Conservation (phyloP, 208 protist species). For the Wallacemonas sp. region DNA sequence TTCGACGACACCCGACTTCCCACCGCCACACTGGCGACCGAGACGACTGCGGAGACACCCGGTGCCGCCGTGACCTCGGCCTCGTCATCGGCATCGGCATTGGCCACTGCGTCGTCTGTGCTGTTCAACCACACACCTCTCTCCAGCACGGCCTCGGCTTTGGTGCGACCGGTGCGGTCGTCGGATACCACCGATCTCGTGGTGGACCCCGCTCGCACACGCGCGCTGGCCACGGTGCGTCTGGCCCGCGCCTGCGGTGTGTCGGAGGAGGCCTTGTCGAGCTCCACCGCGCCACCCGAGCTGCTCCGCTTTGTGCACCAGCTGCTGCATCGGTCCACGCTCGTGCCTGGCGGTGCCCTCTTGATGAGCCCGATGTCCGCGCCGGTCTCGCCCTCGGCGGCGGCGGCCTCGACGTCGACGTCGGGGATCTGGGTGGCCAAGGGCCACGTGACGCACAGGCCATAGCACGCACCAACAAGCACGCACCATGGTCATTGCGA, state of each 20-base stretch:
- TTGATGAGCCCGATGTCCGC: not conserved
- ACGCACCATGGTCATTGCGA: too few species aligned
- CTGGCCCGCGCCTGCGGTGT: slow-evolving; percentile 1
- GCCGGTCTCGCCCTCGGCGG: not conserved
- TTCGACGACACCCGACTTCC: slow-evolving; percentile 45
- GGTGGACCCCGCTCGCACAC: not conserved
- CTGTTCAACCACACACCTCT: slow-evolving; percentile 3
- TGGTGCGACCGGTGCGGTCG: not conserved
- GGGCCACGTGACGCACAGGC: not conserved
- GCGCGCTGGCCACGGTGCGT: slow-evolving; percentile 8
- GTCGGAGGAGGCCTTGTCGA: not conserved
- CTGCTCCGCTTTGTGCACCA: slow-evolving; percentile 5
- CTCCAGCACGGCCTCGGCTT: not conserved
- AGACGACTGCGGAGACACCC: too few species aligned
- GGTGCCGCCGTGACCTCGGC: too few species aligned
- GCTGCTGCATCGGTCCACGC: not conserved
- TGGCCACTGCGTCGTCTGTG: not conserved
- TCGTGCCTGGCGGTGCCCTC: slow-evolving; percentile 12
- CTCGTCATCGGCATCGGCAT: too few species aligned
- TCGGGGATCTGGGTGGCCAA: not conserved
- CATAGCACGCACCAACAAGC: too few species aligned
- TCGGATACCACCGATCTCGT: not conserved
- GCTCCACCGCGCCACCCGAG: not conserved
- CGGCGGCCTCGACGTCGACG: not conserved
- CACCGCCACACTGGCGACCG: too few species aligned